Evolutionary conservation across 345 rosid species (phyloP), one percentile per base, ranked within the genome.

Genomic region (Salix exigua): DNA sequence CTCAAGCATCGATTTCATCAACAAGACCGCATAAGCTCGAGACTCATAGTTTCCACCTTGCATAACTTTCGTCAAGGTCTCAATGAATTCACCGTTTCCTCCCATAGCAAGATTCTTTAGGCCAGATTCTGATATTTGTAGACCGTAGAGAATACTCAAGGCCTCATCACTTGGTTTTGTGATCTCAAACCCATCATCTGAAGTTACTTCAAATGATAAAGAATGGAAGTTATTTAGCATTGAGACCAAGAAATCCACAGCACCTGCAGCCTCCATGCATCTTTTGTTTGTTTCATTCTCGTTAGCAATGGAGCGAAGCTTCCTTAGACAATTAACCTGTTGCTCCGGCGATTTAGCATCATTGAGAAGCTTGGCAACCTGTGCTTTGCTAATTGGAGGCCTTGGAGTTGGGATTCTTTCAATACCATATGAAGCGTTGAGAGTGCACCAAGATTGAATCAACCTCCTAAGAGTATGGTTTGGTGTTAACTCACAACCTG

Each of bases 381-480:
- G 92, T 2, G 88, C 66, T 83, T 78, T 88, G 83, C 70, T 85
- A 73, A 89, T 75, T 2, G 92, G 90, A 12, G 89, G 92, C 79
- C 89, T 95, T 3, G 99, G 99, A 11, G 99, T 95, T 0, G 99
- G 97, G 72, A 95, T 89, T 71, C 96, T 86, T 80, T 95, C 93
- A 14, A 95, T 69, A 18, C 99, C 99, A 38, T 86, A 68, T 0
- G 94, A 89, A 35, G 97, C 97, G 50, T 95, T 91, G 64, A 95
- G 75, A 11, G 88, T 90, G 77, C 99, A 95, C 99, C 99, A 95
- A 18, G 97, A 88, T 78, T 95, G 99, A 69, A 95, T 88, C 55
- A 95, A 81, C 17, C 99, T 89, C 11, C 95, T 92, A 28, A 95
- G 88, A 58, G 96, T 95, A 78, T 91, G 92, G 83, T 94, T 94